Percentiles rank a stretch among this genome's conserved stretches.
phyloP scores from a whole-genome alignment of 2,329 filamentous ascomycete species.

The Talaromyces piceae region DNA sequence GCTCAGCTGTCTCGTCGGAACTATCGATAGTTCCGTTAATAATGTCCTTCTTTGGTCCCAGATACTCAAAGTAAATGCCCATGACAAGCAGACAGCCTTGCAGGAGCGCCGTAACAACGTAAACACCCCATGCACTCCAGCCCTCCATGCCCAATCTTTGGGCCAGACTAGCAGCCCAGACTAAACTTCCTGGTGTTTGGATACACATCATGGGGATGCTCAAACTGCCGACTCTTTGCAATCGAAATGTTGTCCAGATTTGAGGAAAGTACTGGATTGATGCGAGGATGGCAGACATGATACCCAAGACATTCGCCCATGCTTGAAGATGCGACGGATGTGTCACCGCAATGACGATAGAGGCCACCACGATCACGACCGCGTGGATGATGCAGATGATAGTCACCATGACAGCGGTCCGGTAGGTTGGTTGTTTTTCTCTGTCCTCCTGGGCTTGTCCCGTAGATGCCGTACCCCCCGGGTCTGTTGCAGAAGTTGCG shows the following conservation, averaged over 20 bases:
- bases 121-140: slow-evolving; percentile 95
- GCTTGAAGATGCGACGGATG: slow-evolving; percentile 57
- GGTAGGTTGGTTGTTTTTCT: slow-evolving; percentile 47
- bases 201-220: slow-evolving; percentile 98
- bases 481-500: slow-evolving; percentile 43
- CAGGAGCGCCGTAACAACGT: slow-evolving; percentile 74
- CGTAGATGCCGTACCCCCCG: slow-evolving; percentile 23
- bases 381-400: slow-evolving; percentile 67
- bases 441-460: background rate
- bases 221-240: slow-evolving; percentile 81
- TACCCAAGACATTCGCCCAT: slow-evolving; percentile 81
- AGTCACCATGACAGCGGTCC: slow-evolving; percentile 70
- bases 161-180: slow-evolving; percentile 81
- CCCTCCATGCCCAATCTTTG: slow-evolving; percentile 70
- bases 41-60: slow-evolving; percentile 39
- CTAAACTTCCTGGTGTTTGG: slow-evolving; percentile 83
- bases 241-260: slow-evolving; percentile 79
- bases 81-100: slow-evolving; percentile 75
- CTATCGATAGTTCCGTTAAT: slow-evolving; percentile 3
- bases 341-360: slow-evolving; percentile 58
- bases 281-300: slow-evolving; percentile 70
- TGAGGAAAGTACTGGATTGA: slow-evolving; percentile 91
- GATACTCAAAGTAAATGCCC: slow-evolving; percentile 63
- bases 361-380: slow-evolving; percentile 57
- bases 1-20: background rate